These are phyloP conservation scores for Starmera quercuum DNA, from an alignment of 805 yeast genomes.

Conservation along the genomic window DNA sequence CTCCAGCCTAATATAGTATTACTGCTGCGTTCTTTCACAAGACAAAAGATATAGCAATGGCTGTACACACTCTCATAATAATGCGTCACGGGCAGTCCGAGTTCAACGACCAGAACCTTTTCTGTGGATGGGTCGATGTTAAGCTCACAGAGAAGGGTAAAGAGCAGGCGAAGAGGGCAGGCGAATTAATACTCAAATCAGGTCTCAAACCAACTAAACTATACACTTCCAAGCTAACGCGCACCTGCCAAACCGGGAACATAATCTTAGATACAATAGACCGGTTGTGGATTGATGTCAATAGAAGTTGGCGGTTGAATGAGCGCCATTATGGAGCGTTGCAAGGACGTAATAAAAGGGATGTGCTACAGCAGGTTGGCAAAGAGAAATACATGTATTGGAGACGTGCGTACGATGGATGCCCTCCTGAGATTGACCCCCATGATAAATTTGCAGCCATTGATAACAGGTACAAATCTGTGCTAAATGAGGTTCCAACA, in stretches of 20 bases:
- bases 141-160: slow-evolving; percentile 59
- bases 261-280: slow-evolving; percentile 53
- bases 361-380: slow-evolving; percentile 58
- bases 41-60: too few species aligned
- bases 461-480: slow-evolving; percentile 30
- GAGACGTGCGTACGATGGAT: slow-evolving; percentile 74
- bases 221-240: slow-evolving; percentile 62
- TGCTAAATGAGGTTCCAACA: slow-evolving; percentile 42
- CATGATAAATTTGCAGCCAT: slow-evolving; percentile 12
- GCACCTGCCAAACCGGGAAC: slow-evolving; percentile 71
- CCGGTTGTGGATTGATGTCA: slow-evolving; percentile 41
- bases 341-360: slow-evolving; percentile 72
- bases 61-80: slow-evolving; percentile 40
- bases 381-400: slow-evolving; percentile 67
- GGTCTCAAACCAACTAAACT: slow-evolving; percentile 48
- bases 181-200: slow-evolving; percentile 45
- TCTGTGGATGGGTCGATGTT: slow-evolving; percentile 86
- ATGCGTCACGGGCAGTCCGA: slow-evolving; percentile 81
- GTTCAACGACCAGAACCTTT: slow-evolving; percentile 66
- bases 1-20: too few species aligned
- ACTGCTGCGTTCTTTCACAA: too few species aligned
- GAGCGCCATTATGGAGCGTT: slow-evolving; percentile 81
- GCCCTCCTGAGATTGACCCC: slow-evolving; percentile 43
- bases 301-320: slow-evolving; percentile 72
- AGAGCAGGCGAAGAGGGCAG: slow-evolving; percentile 61